phyloP scores from a whole-genome alignment of 805 yeast species.

The Diddensiella caesifluorescens region DNA sequence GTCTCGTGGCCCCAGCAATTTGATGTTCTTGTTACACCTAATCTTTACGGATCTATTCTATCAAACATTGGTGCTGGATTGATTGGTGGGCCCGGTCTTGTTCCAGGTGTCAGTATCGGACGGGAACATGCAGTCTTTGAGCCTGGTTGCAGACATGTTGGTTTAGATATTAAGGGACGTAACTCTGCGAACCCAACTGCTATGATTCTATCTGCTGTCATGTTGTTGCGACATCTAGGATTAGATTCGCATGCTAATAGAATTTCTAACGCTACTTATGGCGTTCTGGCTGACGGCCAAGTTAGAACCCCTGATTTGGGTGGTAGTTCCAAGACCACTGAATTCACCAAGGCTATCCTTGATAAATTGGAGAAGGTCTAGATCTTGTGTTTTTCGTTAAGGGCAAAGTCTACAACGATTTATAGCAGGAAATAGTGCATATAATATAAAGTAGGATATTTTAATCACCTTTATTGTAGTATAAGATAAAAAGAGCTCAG shows the following conservation, averaged over 20 bases:
- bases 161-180: constrained; percentile 91
- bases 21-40: constrained; percentile 96
- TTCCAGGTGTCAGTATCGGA: constrained; percentile 98
- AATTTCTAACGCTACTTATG: constrained; percentile 83
- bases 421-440: too few species aligned
- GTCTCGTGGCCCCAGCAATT: constrained; percentile 97
- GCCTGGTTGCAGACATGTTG: constrained; percentile 99
- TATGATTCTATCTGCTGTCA: constrained; percentile 83
- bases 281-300: constrained; percentile 83
- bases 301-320: constrained; percentile 86
- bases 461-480: too few species aligned
- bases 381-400: too few species aligned
- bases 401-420: too few species aligned
- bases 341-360: constrained; percentile 88
- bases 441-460: too few species aligned
- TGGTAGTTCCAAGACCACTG: constrained; percentile 83
- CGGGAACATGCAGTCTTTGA: constrained; percentile 96
- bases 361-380: constrained; percentile 48
- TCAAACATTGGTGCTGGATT: constrained; percentile 97
- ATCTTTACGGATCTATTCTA: constrained; percentile 94
- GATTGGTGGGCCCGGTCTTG: constrained; percentile 98
- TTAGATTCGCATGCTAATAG: constrained; percentile 77
- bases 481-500: too few species aligned
- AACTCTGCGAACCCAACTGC: constrained; percentile 98
- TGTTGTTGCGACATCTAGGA: constrained; percentile 94